Conservation (phyloP, 2,329 filamentous ascomycete species). For the Ceratocystiopsis brevicomis region DNA sequence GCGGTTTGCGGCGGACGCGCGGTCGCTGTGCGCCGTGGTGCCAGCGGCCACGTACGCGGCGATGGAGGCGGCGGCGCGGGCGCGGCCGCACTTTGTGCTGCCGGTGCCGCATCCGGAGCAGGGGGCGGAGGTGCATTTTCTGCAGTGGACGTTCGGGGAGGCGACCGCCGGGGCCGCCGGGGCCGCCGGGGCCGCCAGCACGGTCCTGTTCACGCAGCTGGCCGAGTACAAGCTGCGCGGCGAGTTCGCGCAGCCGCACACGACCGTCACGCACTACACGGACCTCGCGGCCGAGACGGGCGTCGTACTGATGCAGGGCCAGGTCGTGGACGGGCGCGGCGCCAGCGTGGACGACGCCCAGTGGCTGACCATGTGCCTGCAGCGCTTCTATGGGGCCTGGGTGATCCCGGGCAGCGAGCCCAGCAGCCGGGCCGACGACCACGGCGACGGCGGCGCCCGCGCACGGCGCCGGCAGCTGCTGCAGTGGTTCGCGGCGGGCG, state of each 20-base stretch:
- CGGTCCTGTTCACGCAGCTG: constrained; percentile 82
- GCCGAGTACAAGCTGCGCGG: constrained; percentile 84
- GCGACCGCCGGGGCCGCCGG: neutral
- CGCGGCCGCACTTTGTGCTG: constrained; percentile 75
- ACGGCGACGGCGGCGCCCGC: constrained; percentile 35
- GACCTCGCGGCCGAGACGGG: constrained; percentile 59
- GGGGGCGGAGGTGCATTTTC: constrained; percentile 83
- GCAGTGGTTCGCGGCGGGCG: constrained; percentile 65
- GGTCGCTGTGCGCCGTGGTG: constrained; percentile 70
- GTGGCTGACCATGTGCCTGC: constrained; percentile 81
- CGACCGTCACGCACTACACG: constrained; percentile 77
- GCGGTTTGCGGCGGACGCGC: constrained; percentile 53
- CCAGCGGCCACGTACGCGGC: constrained; percentile 52
- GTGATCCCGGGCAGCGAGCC: constrained; percentile 17
- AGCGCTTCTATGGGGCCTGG: constrained; percentile 73
- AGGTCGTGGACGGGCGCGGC: constrained; percentile 56
- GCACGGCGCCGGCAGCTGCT: constrained; percentile 48
- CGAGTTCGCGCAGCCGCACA: constrained; percentile 81
- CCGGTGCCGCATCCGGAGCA: constrained; percentile 51
- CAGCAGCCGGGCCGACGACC: constrained; percentile 12
- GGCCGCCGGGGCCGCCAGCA: constrained; percentile 23
- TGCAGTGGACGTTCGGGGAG: constrained; percentile 82
- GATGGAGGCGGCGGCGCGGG: constrained; percentile 52
- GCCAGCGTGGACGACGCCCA: constrained; percentile 65
- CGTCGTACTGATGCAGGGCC: constrained; percentile 71